phyloP scores from a whole-genome alignment of 805 yeast genomes.

The Crinitomyces ghanaensis region DNA sequence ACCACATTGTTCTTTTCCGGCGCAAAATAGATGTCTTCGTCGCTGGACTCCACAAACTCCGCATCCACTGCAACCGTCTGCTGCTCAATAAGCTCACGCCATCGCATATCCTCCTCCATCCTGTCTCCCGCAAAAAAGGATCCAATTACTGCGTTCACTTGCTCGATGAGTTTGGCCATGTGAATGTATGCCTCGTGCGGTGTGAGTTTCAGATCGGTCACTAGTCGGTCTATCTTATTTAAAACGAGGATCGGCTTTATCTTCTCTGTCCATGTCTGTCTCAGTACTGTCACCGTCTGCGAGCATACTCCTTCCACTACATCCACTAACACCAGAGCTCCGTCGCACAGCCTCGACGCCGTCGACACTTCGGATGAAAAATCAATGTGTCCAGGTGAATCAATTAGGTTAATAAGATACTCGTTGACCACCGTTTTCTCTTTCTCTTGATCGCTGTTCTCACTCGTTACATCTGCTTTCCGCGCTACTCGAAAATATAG shows the following conservation, averaged over 20 bases:
- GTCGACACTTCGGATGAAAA: conserved; percentile 94
- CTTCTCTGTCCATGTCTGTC: conserved; percentile 94
- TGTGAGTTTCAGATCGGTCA: conserved; percentile 68
- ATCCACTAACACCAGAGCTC: conserved; percentile 90
- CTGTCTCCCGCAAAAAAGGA: conserved; percentile 87
- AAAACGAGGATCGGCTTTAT: conserved; percentile 78
- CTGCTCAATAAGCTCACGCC: conserved; percentile 41
- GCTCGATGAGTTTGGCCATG: conserved; percentile 68
- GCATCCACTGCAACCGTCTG: conserved; percentile 15
- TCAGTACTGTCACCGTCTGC: conserved; percentile 85
- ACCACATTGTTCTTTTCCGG: conserved; percentile 85
- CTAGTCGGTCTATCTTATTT: conserved; percentile 82
- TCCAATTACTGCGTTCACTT: conserved; percentile 90
- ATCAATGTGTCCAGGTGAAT: conserved; percentile 99
- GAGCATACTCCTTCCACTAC: conserved; percentile 98
- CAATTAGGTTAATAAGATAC: conserved; percentile 81
- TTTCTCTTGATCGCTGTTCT: conserved; percentile 16
- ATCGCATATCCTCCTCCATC: conserved; percentile 67
- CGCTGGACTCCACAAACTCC: conserved; percentile 64
- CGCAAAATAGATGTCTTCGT: conserved; percentile 70
- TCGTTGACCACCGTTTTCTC: conserved; percentile 39
- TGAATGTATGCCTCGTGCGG: conserved; percentile 82
- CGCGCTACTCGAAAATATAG: conserved; percentile 68
- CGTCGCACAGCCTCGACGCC: conserved; percentile 92
- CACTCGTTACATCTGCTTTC: conserved; percentile 22